Conservation (phyloP, 202 grass and related monocot genomes). For the Zoysia matrella region DNA sequence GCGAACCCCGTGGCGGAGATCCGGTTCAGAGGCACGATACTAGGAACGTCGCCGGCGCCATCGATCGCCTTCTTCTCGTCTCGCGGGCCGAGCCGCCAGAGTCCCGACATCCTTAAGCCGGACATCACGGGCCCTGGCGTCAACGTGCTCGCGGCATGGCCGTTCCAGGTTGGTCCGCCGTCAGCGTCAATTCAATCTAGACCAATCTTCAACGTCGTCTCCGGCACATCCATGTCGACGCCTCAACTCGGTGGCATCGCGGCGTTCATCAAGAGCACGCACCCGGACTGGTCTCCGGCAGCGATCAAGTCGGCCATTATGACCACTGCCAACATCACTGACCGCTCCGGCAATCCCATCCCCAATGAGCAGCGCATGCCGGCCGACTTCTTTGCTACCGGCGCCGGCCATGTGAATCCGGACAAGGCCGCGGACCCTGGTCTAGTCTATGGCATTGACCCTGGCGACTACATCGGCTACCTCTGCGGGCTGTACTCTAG, state of each 20-base stretch:
- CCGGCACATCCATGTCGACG: conserved; percentile 83
- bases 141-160: conserved; percentile 67
- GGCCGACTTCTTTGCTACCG: conserved; percentile 56
- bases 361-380: conserved; percentile 32
- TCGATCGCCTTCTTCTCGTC: conserved; percentile 74
- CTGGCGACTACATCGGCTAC: conserved; percentile 58
- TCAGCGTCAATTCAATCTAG: neutral
- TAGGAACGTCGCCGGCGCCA: conserved; percentile 62
- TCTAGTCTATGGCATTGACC: conserved; percentile 61
- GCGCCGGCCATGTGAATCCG: conserved; percentile 75
- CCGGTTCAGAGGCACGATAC: conserved; percentile 54
- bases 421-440: conserved; percentile 58
- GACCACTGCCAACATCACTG: conserved; percentile 57
- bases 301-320: conserved; percentile 94
- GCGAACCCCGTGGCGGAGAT: conserved; percentile 40
- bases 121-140: conserved; percentile 52
- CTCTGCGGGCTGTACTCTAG: conserved; percentile 65
- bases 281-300: conserved; percentile 73
- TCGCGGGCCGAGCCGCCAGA: conserved; percentile 62
- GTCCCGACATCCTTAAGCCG: conserved; percentile 51
- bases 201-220: conserved; percentile 57
- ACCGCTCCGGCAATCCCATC: conserved; percentile 41
- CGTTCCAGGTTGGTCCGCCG: conserved; percentile 30
- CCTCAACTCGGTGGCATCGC: conserved; percentile 81
- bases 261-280: conserved; percentile 65